Evolutionary conservation across 306 rosid genomes (phyloP), one percentile per base, ranked within the genome.

Genomic region (Dalbergia oliveri): DNA sequence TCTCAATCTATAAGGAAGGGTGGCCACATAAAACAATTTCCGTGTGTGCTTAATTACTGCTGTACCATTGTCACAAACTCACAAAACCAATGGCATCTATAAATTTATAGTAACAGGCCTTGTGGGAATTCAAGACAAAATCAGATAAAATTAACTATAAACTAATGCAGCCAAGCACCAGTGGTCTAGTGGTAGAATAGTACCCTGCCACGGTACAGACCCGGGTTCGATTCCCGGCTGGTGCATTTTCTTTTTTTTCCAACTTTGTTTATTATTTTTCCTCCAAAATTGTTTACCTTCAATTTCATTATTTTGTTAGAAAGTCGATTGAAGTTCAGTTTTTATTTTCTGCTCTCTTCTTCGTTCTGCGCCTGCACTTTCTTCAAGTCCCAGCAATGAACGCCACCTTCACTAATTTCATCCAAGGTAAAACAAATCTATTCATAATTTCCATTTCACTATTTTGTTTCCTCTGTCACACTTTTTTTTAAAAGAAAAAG

Each of bases 111-210:
- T 43, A 43, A 43, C 3, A 2, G 9, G 2, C 49, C 11, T 43
- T 9, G 9, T 43, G 0, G 49, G 49, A 43, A 43, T 43, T 43
- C 11, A 43, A 43, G 2, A 50, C 7, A 45, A 45, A 45, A 10
- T 0, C 0, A 8, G 11, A 0, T 7, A 1, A 0, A 0, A 44
- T 1, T 35, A 2, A 35, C 1, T 44, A 3, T 0, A 1, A 0
- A 8, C 12, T 10, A 4, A 35, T 0, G 0, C 4, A 15, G 2
- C 11, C 4, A 39, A 71, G 91, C 92, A 89, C 97, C 97, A 92
- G 94, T 90, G 97, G 97, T 92, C 97, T 91, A 89, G 97, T 91
- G 97, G 97, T 91, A 91, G 97, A 89, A 89, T 94, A 91, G 94
- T 89, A 86, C 91, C 92, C 94, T 91, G 89, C 85, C 89, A 86